Evolutionary conservation across 257 asterid species (phyloP).

Genomic region (Prunella vulgaris): DNA sequence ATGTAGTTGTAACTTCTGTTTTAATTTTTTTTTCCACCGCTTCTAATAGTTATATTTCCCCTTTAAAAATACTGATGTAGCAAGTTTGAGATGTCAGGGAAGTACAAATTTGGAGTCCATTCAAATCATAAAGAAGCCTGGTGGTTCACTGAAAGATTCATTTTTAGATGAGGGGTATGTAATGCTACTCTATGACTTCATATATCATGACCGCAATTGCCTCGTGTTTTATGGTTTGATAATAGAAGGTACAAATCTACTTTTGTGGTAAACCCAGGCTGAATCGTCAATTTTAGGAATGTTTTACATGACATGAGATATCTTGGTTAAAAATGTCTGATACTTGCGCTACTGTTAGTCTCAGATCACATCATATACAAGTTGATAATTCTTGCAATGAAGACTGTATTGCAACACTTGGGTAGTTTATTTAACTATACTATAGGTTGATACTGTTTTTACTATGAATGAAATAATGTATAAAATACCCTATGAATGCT

Average conservation of each 20-base stretch:
- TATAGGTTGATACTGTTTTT: not conserved
- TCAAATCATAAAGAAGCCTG: conserved; percentile 92
- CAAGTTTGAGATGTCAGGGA: conserved; percentile 57
- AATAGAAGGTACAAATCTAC: not conserved
- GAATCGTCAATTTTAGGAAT: not conserved
- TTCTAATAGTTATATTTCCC: not conserved
- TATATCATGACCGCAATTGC: not conserved
- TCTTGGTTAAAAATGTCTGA: not conserved
- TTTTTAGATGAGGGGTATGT: conserved; percentile 87
- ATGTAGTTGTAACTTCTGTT: not conserved
- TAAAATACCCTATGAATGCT: not conserved
- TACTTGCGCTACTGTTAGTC: not conserved
- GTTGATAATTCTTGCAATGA: not conserved
- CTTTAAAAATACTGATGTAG: not conserved
- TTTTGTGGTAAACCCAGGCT: not conserved
- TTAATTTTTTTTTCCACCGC: not conserved
- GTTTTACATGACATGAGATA: not conserved
- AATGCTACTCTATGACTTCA: not conserved
- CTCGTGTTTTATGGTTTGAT: not conserved
- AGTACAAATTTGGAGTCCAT: conserved; percentile 89
- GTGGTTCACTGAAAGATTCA: conserved; percentile 82
- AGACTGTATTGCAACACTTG: not conserved
- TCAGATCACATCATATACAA: not conserved
- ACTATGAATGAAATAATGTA: not conserved
- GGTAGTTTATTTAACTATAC: not conserved